These are phyloP conservation scores for Diutina neorugosa DNA, from an alignment of 1,139 yeast genomes.

Conservation along the genomic window DNA sequence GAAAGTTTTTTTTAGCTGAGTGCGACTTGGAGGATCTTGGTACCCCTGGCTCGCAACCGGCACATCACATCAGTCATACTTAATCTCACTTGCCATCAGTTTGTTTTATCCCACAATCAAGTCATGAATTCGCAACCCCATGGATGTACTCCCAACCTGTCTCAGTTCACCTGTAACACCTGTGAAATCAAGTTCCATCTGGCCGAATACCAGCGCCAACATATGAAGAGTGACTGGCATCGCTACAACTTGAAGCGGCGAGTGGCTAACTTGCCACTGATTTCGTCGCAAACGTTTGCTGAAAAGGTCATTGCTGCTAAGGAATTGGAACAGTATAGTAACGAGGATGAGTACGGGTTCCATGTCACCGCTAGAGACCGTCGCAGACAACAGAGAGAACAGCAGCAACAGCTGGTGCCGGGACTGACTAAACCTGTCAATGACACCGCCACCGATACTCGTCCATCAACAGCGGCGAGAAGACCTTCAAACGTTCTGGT, in stretches of 20 bases:
- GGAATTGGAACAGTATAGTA: conserved; percentile 7
- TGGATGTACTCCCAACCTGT: not conserved
- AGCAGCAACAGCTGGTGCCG: not conserved
- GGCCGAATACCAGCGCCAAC: conserved; percentile 26
- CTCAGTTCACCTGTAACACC: not conserved
- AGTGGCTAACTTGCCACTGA: conserved; percentile 46
- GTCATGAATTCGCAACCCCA: not conserved
- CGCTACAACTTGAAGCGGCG: conserved; percentile 49
- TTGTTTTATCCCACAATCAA: not conserved
- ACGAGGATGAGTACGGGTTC: conserved; percentile 62
- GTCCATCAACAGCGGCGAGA: not conserved
- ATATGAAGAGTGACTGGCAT: conserved; percentile 69
- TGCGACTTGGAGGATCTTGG: not conserved
- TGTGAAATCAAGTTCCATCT: not conserved
- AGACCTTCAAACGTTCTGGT: not conserved
- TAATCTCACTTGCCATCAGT: not conserved
- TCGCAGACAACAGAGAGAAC: not conserved
- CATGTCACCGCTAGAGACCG: conserved; percentile 21
- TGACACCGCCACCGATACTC: not conserved
- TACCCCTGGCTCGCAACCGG: not conserved
- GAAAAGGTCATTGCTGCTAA: conserved; percentile 25
- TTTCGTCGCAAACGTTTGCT: conserved; percentile 36
- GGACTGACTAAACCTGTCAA: not conserved
- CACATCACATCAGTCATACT: not conserved
- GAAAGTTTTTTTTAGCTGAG: not conserved